Evolutionary conservation across 768 basidiomycete genomes (phyloP).

Genomic region (Sporobolomyces roseus): DNA sequence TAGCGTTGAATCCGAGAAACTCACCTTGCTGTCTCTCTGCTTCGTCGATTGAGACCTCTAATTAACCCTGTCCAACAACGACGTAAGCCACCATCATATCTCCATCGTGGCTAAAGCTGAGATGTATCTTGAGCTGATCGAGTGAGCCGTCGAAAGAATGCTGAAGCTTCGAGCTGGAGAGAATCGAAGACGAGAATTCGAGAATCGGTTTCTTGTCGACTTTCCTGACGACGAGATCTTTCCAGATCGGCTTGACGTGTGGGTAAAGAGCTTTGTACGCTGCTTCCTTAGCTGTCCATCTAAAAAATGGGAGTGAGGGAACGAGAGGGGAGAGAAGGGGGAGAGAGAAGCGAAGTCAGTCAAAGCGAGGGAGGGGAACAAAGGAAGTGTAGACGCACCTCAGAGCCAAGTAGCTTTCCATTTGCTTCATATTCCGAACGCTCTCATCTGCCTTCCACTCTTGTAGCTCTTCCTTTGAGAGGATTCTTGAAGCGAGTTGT

Average conservation of each 20-base stretch:
- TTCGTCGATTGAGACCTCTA: too few relatives aligned
- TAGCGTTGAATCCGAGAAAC: too few relatives aligned
- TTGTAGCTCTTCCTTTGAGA: constrained; percentile 55
- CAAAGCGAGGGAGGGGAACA: neutral
- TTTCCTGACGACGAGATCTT: constrained; percentile 60
- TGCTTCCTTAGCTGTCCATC: constrained; percentile 81
- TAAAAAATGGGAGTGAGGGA: constrained; percentile 45
- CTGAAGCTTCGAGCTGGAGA: too few relatives aligned
- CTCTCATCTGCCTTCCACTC: constrained; percentile 50
- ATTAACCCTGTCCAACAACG: constrained; percentile 11
- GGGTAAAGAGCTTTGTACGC: constrained; percentile 82
- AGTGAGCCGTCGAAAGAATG: constrained; percentile 48
- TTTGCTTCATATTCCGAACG: neutral
- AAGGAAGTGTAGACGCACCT: constrained; percentile 55
- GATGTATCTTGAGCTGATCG: constrained; percentile 54
- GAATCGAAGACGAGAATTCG: neutral
- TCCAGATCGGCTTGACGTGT: constrained; percentile 62
- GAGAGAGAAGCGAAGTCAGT: constrained; percentile 19
- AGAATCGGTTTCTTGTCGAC: constrained; percentile 34
- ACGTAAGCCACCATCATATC: constrained; percentile 57
- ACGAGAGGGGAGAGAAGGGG: neutral
- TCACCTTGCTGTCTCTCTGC: too few relatives aligned
- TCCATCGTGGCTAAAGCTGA: constrained; percentile 77
- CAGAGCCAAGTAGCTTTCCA: constrained; percentile 63
- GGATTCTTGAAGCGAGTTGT: constrained; percentile 61